A percentile compares a stretch with the other conserved stretches of the same genome.
phyloP scores from a whole-genome alignment of 2,329 filamentous ascomycete genomes.

The Domatiomyces catenatus region DNA sequence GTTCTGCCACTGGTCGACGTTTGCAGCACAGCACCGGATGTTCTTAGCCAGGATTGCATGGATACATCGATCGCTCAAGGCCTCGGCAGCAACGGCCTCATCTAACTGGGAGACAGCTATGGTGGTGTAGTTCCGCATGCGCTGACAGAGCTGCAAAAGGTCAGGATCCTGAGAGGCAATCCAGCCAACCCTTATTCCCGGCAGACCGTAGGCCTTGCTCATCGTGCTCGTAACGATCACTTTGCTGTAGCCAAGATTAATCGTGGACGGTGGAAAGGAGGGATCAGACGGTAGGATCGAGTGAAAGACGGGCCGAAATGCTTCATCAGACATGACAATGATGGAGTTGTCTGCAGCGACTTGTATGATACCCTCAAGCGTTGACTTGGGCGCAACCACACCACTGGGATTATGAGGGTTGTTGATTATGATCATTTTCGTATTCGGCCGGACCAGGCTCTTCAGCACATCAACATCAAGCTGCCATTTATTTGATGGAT shows the following conservation, averaged over 20 bases:
- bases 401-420: constrained; percentile 79
- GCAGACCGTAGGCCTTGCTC: constrained; percentile 72
- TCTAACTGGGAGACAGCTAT: constrained; percentile 75
- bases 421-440: constrained; percentile 48
- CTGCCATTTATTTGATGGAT: constrained; percentile 48
- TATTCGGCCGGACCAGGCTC: constrained; percentile 37
- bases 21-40: constrained; percentile 50
- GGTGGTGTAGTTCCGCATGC: constrained; percentile 65
- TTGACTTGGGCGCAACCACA: constrained; percentile 46
- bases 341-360: constrained; percentile 50
- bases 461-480: constrained; percentile 53
- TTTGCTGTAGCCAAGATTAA: constrained; percentile 57
- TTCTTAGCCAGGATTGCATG: constrained; percentile 48
- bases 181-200: constrained; percentile 73
- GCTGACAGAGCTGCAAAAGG: constrained; percentile 49
- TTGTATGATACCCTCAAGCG: constrained; percentile 46
- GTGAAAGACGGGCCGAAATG: constrained; percentile 73
- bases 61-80: constrained; percentile 51
- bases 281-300: constrained; percentile 39
- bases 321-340: constrained; percentile 60
- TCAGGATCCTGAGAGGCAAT: constrained; percentile 49
- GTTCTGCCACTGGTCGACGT: constrained; percentile 48
- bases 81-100: constrained; percentile 61
- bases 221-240: constrained; percentile 63
- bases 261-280: constrained; percentile 49